Evolutionary conservation across 2,329 filamentous ascomycete genomes (phyloP), one percentile per base, ranked within the genome.

Genomic region (Aspergillus sp.): DNA sequence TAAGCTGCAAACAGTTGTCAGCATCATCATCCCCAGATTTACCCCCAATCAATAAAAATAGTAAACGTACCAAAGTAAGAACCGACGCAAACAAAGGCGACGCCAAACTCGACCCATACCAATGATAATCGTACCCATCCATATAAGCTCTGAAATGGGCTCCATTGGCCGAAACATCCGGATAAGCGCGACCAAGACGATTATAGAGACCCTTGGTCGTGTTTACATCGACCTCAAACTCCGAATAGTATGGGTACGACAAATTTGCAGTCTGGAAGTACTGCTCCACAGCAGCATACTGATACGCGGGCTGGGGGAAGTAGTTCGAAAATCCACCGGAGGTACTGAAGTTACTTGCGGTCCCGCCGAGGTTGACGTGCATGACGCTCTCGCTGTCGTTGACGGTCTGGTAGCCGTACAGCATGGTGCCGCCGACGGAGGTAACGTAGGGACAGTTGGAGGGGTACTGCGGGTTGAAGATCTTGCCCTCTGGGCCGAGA

Each of bases 371-470:
- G 58, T 71, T 58, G 32, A 71, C 75, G 59, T 74, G 66, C 69
- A 72, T 72, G 10, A 72, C 69, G 41, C 68, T 72, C 52, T 73
- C 71, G 6, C 61, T 53, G 51, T 72, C 67, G 8, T 68, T 54
- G 25, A 69, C 59, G 1, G 66, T 67, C 53, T 72, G 70, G 38
- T 70, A 67, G 32, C 55, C 17, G 57, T 75, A 70, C 55, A 77
- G 54, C 68, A 69, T 70, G 0, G 73, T 74, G 1, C 68, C 72
- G 4, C 82, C 82, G 1, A 84, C 81, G 3, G 77, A 71, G 0
- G 81, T 80, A 13, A 84, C 77, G 67, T 82, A 86, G 0, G 83
- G 83, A 57, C 83, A 86, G 25, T 74, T 76, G 0, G 78, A 77
- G 27, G 82, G 81, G 65, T 81, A 84, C 27, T 77, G 73, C 0